Conservation (phyloP, 306 rosid species). For the Rubus parviflorus region DNA sequence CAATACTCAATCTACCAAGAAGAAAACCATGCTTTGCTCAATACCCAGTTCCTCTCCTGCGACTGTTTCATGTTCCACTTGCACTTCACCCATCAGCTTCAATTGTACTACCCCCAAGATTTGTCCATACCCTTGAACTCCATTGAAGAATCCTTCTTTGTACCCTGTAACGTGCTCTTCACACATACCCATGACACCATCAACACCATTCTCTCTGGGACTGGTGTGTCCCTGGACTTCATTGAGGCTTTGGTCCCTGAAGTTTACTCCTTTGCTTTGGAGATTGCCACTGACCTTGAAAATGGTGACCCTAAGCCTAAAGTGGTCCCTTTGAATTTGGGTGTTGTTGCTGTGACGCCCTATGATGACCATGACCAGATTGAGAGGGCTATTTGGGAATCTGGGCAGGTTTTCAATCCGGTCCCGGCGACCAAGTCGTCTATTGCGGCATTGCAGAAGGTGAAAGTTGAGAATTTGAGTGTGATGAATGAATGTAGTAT, state of each 20-base stretch:
- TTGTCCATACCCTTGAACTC: slow-evolving; percentile 11
- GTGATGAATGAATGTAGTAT: slow-evolving; percentile 26
- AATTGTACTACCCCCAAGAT: slow-evolving; percentile 16
- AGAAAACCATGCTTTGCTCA: slow-evolving; percentile 11
- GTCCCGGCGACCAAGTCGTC: slow-evolving; percentile 24
- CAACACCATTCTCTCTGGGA: slow-evolving; percentile 16
- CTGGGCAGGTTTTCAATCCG: slow-evolving; percentile 15
- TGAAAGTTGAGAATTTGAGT: slow-evolving; percentile 22
- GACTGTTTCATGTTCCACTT: slow-evolving; percentile 28
- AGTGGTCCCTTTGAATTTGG: slow-evolving; percentile 20
- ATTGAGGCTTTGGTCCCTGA: slow-evolving; percentile 20
- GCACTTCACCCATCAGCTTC: slow-evolving; percentile 28
- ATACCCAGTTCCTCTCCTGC: slow-evolving; percentile 27
- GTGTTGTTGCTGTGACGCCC: slow-evolving; percentile 31
- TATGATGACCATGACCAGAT: slow-evolving; percentile 29
- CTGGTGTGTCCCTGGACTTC: slow-evolving; percentile 27
- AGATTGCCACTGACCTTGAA: slow-evolving; percentile 1
- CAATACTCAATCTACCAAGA: slow-evolving; percentile 21
- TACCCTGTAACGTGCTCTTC: slow-evolving; percentile 29
- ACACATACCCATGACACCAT: slow-evolving; percentile 8
- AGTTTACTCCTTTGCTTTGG: slow-evolving; percentile 18
- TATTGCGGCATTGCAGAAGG: slow-evolving; percentile 24
- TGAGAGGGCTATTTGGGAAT: slow-evolving; percentile 26
- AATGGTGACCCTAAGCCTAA: slow-evolving; percentile 15
- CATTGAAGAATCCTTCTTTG: slow-evolving; percentile 17